Conservation (phyloP, 1,284 basidiomycete genomes). For the Marasmius tenuissimus region DNA sequence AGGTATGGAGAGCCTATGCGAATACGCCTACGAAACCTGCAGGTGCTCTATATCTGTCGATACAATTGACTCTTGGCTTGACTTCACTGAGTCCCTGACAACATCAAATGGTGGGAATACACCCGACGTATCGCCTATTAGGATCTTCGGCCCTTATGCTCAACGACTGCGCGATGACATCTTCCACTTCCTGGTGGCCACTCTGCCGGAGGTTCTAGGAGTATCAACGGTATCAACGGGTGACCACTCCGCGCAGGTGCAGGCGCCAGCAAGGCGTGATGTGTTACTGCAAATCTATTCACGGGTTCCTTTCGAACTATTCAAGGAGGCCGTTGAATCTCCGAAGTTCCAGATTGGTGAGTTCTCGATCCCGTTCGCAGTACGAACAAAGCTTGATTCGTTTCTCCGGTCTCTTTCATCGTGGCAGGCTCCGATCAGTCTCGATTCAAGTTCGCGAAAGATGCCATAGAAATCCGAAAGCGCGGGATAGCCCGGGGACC, state of each 20-base stretch:
- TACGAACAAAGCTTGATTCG: slow-evolving; percentile 10
- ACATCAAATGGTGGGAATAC: slow-evolving; percentile 52
- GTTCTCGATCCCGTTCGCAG: slow-evolving; percentile 26
- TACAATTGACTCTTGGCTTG: slow-evolving; percentile 73
- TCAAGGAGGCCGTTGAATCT: slow-evolving; percentile 77
- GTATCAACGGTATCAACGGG: slow-evolving; percentile 28
- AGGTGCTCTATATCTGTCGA: slow-evolving; percentile 71
- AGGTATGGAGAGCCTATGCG: slow-evolving; percentile 81
- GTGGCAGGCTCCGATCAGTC: slow-evolving; percentile 73
- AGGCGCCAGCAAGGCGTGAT: slow-evolving; percentile 52
- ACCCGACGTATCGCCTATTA: slow-evolving; percentile 51
- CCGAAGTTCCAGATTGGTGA: slow-evolving; percentile 75
- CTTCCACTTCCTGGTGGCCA: slow-evolving; percentile 73
- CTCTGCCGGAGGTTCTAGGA: slow-evolving; percentile 65
- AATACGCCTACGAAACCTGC: slow-evolving; percentile 77
- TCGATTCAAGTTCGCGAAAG: slow-evolving; percentile 88
- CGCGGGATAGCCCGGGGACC: slow-evolving; percentile 58
- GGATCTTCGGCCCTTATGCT: slow-evolving; percentile 72
- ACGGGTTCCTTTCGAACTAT: slow-evolving; percentile 78
- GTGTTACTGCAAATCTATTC: slow-evolving; percentile 70
- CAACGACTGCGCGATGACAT: slow-evolving; percentile 69
- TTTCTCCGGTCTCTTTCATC: slow-evolving; percentile 6
- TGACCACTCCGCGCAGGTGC: slow-evolving; percentile 24
- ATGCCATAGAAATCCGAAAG: slow-evolving; percentile 80
- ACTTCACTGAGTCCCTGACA: slow-evolving; percentile 66